These are phyloP conservation scores for Ceratocystis variospora DNA, from an alignment of 2,329 filamentous ascomycete species.

Conservation along the genomic window DNA sequence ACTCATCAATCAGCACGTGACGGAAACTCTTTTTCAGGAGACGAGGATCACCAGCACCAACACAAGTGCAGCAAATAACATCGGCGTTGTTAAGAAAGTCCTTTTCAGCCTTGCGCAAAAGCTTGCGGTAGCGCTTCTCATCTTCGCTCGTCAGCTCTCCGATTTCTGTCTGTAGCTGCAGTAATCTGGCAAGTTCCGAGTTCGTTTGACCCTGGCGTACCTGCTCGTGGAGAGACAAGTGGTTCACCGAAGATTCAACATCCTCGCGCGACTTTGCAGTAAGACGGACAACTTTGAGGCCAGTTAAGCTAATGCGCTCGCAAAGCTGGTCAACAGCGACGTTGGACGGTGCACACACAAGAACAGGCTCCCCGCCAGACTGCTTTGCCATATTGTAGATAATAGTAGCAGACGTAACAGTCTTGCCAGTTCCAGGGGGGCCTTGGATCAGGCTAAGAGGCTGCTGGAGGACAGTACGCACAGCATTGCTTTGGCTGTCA, in stretches of 20 bases:
- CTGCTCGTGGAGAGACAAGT: constrained; percentile 89
- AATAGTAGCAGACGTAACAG: constrained; percentile 94
- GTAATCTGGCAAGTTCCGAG: constrained; percentile 79
- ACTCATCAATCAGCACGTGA: constrained; percentile 95
- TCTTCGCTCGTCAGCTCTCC: constrained; percentile 89
- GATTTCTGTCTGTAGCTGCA: constrained; percentile 79
- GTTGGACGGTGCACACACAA: constrained; percentile 95
- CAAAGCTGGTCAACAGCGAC: constrained; percentile 97
- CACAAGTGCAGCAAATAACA: constrained; percentile 97
- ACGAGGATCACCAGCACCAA: constrained; percentile 89
- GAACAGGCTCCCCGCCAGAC: constrained; percentile 71
- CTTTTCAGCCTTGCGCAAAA: constrained; percentile 83
- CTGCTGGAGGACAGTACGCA: constrained; percentile 87
- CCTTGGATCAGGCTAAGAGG: constrained; percentile 93
- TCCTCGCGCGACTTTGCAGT: constrained; percentile 99
- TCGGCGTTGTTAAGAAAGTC: constrained; percentile 93
- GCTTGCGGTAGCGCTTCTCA: constrained; percentile 95
- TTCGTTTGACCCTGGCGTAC: constrained; percentile 97
- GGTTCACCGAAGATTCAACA: constrained; percentile 95
- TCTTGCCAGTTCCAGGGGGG: constrained; percentile 94
- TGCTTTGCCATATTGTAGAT: constrained; percentile 96
- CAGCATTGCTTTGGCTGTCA: constrained; percentile 86
- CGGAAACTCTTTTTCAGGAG: constrained; percentile 96
- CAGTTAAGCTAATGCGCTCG: constrained; percentile 87
- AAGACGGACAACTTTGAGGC: constrained; percentile 88